Base-by-base conservation (phyloP, 1,284 basidiomycete genomes). In the Puccinia polysora region DNA sequence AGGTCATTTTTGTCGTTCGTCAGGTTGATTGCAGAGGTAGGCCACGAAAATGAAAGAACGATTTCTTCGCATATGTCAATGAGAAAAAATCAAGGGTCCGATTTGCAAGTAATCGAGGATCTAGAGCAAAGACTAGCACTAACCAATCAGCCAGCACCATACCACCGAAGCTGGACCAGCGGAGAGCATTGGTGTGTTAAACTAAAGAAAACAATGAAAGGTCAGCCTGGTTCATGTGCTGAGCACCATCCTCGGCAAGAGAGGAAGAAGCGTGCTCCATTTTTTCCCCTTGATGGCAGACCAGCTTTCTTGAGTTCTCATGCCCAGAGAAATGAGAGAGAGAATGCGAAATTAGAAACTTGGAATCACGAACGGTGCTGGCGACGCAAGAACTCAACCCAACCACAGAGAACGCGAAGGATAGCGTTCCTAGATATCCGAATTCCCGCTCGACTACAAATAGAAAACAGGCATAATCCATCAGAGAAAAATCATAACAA, bases 131-230 rank as follows among this genome's bases (percentile, higher is more conserved):
- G n/a, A n/a, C n/a, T n/a, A n/a, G n/a, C n/a, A 52, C 50, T 65
- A 32, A 65, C 63, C 63, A 65, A 65, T 65, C 30, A 65, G 49
- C 63, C 63, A 65, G 52, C 63, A 65, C 63, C 63, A 65, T 52
- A 65, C 30, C 18, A 87, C 88, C 25, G 87, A 85, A 25, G 88
- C 81, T 15, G 89, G 89, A 2, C 89, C 89, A 2, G 89, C 89
- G 1, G 87, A 83, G 12, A 85, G 81, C 38, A 91, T 80, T 0
- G 89, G 89, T 0, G 88, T 89, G 75, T 90, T 88, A 82, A 91
- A 88, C 63, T 65, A 49, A n/a, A 25, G 34, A 52, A 28, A 12
- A n/a, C 30, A 36, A 43, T 12, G 6, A 55, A 30, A 55, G 53
- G 7, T 30, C 34, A 38, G 20, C 5, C 6, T 20, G 32, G 23